phyloP scores from a whole-genome alignment of 495 filamentous ascomycete genomes.

The Annulohypoxylon bovei region DNA sequence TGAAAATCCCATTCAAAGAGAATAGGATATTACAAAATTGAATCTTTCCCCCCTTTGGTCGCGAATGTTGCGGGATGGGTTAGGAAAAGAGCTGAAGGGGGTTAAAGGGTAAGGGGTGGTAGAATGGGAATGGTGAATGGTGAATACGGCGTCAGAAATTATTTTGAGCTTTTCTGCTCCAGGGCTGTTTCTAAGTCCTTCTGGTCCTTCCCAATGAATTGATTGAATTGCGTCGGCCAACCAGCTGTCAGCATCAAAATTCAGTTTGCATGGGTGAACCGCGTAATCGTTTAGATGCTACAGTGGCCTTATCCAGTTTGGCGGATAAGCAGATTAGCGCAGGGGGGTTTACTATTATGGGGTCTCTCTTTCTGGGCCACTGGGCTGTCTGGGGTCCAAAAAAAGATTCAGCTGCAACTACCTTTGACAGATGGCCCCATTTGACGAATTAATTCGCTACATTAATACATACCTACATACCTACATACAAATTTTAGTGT shows the following conservation, averaged over 20 bases:
- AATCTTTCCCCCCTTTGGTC: conserved; percentile 33
- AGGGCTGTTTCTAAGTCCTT: background rate
- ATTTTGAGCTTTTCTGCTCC: conserved; percentile 32
- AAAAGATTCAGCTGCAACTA: conserved; percentile 34
- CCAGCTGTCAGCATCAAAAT: conserved; percentile 10
- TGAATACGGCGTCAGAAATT: conserved; percentile 39
- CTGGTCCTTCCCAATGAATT: background rate
- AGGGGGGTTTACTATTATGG: conserved; percentile 16
- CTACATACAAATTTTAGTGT: background rate
- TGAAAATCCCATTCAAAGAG: conserved; percentile 44
- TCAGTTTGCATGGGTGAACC: conserved; percentile 32
- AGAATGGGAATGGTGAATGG: conserved; percentile 7
- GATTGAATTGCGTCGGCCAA: no score
- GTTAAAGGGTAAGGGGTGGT: conserved; percentile 13
- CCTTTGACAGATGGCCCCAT: conserved; percentile 5
- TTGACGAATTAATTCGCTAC: conserved; percentile 26
- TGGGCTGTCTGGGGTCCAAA: background rate
- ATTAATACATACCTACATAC: no score
- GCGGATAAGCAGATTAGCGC: conserved; percentile 36
- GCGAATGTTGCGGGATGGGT: conserved; percentile 1
- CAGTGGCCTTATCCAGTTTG: conserved; percentile 50
- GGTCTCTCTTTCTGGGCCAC: background rate
- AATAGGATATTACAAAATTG: conserved; percentile 33
- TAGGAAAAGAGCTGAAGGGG: conserved; percentile 21
- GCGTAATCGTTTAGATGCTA: conserved; percentile 43